A percentile compares a stretch with the other conserved stretches of the same genome.
Evolutionary conservation across 257 asterid species (phyloP).

Genomic region (Phtheirospermum japonicum): DNA sequence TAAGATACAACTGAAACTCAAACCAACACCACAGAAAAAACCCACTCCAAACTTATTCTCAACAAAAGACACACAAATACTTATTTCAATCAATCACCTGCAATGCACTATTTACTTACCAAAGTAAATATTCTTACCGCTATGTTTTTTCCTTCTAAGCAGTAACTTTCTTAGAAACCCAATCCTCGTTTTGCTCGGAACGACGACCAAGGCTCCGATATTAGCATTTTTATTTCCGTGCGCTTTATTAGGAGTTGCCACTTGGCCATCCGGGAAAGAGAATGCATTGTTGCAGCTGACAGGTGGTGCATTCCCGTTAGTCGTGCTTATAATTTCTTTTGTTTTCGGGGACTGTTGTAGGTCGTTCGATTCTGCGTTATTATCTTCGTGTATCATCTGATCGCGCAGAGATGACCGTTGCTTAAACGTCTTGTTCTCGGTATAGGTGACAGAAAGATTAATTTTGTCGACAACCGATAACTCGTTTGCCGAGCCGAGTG

Average conservation of each 20-base stretch:
- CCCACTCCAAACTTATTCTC: too few relatives aligned
- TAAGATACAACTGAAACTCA: not conserved
- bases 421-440: conserved; percentile 33
- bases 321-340: not conserved
- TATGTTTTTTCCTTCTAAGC: conserved; percentile 53
- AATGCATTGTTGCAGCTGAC: not conserved
- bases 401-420: conserved; percentile 71
- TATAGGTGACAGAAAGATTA: conserved; percentile 25
- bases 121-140: conserved; percentile 43
- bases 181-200: conserved; percentile 47
- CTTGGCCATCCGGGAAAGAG: conserved; percentile 22
- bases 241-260: conserved; percentile 26
- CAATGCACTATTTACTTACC: conserved; percentile 32
- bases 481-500: conserved; percentile 52
- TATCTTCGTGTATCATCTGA: conserved; percentile 62
- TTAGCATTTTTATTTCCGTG: conserved; percentile 26
- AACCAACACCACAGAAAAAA: not conserved
- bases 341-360: conserved; percentile 31
- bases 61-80: not conserved
- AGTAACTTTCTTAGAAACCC: conserved; percentile 64
- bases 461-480: conserved; percentile 40
- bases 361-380: conserved; percentile 20
- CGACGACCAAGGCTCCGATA: conserved; percentile 48
- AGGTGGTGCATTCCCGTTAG: not conserved
- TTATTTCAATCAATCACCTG: conserved; percentile 29